Conservation (phyloP, 257 asterid genomes). For the Solanum corneliomulleri region DNA sequence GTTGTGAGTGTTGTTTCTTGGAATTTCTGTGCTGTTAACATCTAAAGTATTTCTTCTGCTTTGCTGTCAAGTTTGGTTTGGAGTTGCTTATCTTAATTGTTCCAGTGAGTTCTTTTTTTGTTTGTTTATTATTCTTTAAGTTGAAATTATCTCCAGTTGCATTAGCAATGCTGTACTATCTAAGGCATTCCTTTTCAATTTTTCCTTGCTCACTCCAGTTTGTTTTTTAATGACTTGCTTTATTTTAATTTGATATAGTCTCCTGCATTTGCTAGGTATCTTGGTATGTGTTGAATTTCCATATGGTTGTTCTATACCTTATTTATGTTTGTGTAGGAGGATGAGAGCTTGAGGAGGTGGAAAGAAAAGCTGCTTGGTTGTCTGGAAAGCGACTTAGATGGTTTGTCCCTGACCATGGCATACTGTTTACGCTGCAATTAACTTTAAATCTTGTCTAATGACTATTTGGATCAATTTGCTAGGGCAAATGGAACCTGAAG, state of each 20-base stretch:
- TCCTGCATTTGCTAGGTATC: not conserved
- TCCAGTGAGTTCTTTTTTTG: not conserved
- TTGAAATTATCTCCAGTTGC: not conserved
- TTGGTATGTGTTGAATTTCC: not conserved
- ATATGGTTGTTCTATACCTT: not conserved
- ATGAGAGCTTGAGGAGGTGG: slow-evolving; percentile 77
- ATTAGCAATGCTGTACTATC: not conserved
- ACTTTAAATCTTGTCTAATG: not conserved
- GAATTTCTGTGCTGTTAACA: not conserved
- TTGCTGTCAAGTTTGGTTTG: not conserved
- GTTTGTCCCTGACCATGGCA: slow-evolving; percentile 15
- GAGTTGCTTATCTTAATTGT: not conserved
- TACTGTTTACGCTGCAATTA: not conserved
- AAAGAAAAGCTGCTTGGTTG: slow-evolving; percentile 80
- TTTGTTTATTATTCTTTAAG: not conserved
- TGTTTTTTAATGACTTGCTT: not conserved
- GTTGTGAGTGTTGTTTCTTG: not conserved
- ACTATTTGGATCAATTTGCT: not conserved
- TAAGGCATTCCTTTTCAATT: not conserved
- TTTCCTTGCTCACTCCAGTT: not conserved
- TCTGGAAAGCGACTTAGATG: slow-evolving; percentile 56
- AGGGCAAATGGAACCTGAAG: slow-evolving; percentile 74
- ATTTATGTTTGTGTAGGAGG: slow-evolving; percentile 33
- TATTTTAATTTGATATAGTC: not conserved
- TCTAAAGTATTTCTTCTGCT: not conserved